Base-by-base conservation (phyloP, 2,329 filamentous ascomycete species). In the Xylariaceae sp. region DNA sequence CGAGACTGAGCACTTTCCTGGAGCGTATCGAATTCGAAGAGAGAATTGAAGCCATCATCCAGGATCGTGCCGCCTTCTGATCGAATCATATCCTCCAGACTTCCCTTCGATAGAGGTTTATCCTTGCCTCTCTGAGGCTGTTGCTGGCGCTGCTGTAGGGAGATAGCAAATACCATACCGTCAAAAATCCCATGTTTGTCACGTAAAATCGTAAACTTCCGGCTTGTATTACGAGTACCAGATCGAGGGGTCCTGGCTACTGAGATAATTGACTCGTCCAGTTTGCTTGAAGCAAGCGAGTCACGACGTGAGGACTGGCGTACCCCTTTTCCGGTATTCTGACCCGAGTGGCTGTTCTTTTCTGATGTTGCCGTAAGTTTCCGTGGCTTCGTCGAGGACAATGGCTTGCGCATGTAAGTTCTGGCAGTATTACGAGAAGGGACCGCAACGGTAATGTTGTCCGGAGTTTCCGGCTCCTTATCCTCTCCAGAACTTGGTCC, bases 111-210 rank as follows among this genome's bases (percentile, higher is more conserved):
- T 2, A 68, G 69, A 51, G 72, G 74, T 7, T 84, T 83, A 15
- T 84, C 80, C 7, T 75, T 75, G 13, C 79, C 80, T 55, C 84
- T 80, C 1, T 82, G 79, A 1, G 78, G 76, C 47, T 77, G 75
- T 18, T 77, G 75, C 18, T 77, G 75, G 34, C 74, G 75, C 0
- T 75, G 73, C 65, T 80, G 80, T 62, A 91, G 90, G 0, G 91
- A 93, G 9, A 96, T 82, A 0, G 92, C 92, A 73, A 97, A 97
- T 0, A 85, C 85, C 92, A 97, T 96, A 48, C 87, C 85, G 1
- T 82, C 75, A 68, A 97, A 96, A 0, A 95, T 62, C 0, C 71
- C 68, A 10, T 57, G 47, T 48, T 55, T 62, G 15, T 60, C 59
- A 51, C 57, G 55, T 34, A 58, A 45, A 17, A 57, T 65, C 9